These are phyloP conservation scores for Globisporangium paroecandrum DNA, from an alignment of 352 stramenopile genomes.

Conservation along the genomic window DNA sequence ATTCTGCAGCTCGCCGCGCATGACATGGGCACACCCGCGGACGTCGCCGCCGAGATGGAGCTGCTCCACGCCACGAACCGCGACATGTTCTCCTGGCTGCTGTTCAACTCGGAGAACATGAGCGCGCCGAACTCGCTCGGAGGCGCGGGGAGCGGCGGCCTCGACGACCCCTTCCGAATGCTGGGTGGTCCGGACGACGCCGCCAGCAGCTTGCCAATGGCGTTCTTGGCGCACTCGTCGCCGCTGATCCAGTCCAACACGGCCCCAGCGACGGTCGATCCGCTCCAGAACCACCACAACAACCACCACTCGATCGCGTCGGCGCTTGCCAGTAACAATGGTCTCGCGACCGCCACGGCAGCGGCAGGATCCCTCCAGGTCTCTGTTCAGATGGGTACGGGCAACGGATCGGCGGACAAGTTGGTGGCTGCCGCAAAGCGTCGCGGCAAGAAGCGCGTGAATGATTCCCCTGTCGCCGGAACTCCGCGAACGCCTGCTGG, in stretches of 20 bases:
- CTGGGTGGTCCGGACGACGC: constrained; percentile 30
- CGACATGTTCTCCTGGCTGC: constrained; percentile 84
- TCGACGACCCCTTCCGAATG: constrained; percentile 72
- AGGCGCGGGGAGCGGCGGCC: constrained; percentile 9
- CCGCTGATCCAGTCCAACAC: constrained; percentile 25
- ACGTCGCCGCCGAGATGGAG: constrained; percentile 55
- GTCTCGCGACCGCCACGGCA: constrained; percentile 19
- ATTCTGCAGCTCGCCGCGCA: constrained; percentile 18
- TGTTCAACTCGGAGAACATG: constrained; percentile 87
- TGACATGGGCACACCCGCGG: constrained; percentile 24
- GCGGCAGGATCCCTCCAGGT: constrained; percentile 16
- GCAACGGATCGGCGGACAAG: constrained; percentile 9
- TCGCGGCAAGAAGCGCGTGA: constrained; percentile 54
- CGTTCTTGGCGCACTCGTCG: constrained; percentile 26
- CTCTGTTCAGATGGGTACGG: constrained; percentile 14
- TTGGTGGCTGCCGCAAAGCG: constrained; percentile 22
- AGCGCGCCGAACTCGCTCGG: constrained; percentile 28
- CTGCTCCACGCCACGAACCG: constrained; percentile 64
- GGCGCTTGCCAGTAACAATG: neutral
- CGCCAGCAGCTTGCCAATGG: constrained; percentile 29
- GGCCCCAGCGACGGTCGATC: constrained; percentile 10
- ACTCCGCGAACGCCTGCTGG: constrained; percentile 10
- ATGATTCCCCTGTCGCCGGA: constrained; percentile 28
- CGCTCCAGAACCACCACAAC: constrained; percentile 13
- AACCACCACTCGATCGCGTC: neutral